Conservation (phyloP, 192 early-diverging fungal species). For the Backusella luteola region DNA sequence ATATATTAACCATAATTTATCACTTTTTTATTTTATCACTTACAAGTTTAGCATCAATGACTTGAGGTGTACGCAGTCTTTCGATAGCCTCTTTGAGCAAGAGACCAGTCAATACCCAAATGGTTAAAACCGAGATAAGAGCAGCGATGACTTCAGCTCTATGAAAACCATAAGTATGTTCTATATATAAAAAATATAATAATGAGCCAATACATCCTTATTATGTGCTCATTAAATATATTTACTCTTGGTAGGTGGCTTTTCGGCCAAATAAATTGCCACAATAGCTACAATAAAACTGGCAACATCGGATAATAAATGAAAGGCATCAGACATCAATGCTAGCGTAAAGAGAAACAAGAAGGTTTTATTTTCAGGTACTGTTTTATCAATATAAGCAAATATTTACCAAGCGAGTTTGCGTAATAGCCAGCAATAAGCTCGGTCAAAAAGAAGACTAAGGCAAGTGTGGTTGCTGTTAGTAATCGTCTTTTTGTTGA, state of each 20-base stretch:
- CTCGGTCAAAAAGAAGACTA: slow-evolving; percentile 66
- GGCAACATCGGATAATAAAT: slow-evolving; percentile 68
- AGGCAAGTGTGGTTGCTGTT: slow-evolving; percentile 56
- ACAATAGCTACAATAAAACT: slow-evolving; percentile 72
- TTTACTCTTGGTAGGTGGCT: slow-evolving; percentile 58
- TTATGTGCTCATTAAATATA: too few species aligned
- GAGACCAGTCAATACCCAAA: slow-evolving; percentile 72
- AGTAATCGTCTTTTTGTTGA: slow-evolving; percentile 45
- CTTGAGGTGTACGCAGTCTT: slow-evolving; percentile 58
- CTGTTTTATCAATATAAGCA: not conserved
- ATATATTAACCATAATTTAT: too few species aligned
- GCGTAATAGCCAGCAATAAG: slow-evolving; percentile 59
- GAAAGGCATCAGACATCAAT: slow-evolving; percentile 75
- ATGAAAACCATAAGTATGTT: slow-evolving; percentile 73
- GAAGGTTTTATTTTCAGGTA: not conserved
- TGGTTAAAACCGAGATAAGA: slow-evolving; percentile 66
- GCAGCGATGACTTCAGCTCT: slow-evolving; percentile 81
- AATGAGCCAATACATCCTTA: too few species aligned
- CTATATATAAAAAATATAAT: slow-evolving; percentile 10
- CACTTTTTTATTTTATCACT: not conserved
- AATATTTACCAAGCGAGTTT: slow-evolving; percentile 42
- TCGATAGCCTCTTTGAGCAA: slow-evolving; percentile 72
- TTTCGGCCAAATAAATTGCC: slow-evolving; percentile 62
- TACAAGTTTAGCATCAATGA: slow-evolving; percentile 62
- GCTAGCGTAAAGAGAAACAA: slow-evolving; percentile 33